Conservation (phyloP, 306 rosid genomes). For the Lagenaria siceraria region DNA sequence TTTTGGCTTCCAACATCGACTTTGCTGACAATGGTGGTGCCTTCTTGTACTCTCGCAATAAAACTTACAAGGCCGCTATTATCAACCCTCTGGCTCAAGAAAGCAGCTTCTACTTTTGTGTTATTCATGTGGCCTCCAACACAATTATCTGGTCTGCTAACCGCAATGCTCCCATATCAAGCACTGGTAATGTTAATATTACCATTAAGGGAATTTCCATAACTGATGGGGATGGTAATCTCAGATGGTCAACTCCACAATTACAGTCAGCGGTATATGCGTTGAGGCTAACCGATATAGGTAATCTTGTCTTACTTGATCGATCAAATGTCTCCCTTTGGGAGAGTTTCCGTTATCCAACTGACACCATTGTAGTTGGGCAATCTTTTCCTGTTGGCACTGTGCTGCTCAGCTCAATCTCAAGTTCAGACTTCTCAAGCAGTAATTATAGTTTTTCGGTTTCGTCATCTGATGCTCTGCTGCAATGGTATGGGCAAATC, state of each 20-base stretch:
- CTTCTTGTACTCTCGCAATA: constrained; percentile 51
- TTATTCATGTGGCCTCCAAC: constrained; percentile 55
- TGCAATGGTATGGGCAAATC: constrained; percentile 63
- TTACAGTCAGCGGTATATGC: constrained; percentile 31
- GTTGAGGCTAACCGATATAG: constrained; percentile 48
- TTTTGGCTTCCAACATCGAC: constrained; percentile 40
- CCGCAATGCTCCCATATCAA: constrained; percentile 40
- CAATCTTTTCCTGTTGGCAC: constrained; percentile 45
- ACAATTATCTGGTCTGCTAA: constrained; percentile 79
- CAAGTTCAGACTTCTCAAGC: constrained; percentile 37
- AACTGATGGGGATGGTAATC: constrained; percentile 20
- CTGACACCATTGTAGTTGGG: constrained; percentile 75
- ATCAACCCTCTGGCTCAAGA: constrained; percentile 34
- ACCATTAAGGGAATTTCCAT: constrained; percentile 36
- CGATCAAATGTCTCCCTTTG: constrained; percentile 54
- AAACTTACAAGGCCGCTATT: constrained; percentile 51
- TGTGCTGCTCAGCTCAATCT: constrained; percentile 30
- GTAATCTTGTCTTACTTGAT: constrained; percentile 67
- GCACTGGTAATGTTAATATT: constrained; percentile 42
- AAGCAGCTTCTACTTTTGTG: constrained; percentile 48
- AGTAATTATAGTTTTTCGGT: constrained; percentile 39
- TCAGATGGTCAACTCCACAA: constrained; percentile 70
- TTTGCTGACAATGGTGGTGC: constrained; percentile 39
- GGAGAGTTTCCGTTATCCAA: constrained; percentile 81
- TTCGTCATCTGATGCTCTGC: constrained; percentile 44